These are phyloP conservation scores for Diaporthe citri DNA, from an alignment of 2,329 filamentous ascomycete species.

Conservation along the genomic window DNA sequence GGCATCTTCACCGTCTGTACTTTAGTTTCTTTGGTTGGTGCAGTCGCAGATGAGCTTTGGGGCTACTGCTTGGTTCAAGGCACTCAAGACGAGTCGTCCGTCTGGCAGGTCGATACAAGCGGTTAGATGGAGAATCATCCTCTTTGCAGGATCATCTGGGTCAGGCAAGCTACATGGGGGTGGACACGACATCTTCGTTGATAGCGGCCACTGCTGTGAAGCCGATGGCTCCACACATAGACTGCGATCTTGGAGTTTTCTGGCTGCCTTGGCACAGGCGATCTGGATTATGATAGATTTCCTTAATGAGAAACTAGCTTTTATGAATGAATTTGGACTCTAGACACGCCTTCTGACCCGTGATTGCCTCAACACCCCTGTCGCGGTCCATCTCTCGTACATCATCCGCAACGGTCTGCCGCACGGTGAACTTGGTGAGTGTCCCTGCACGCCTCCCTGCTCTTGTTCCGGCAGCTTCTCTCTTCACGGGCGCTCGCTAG, in stretches of 20 bases:
- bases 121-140: conserved; percentile 6
- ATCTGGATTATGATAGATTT: conserved; percentile 42
- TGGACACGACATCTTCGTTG: conserved; percentile 22
- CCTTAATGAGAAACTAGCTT: conserved; percentile 38
- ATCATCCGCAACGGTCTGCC: no score
- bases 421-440: no score
- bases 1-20: conserved; percentile 54
- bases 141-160: conserved; percentile 30
- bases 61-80: conserved; percentile 14
- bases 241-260: conserved; percentile 41
- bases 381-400: no score
- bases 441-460: neutral
- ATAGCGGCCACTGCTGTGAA: conserved; percentile 19
- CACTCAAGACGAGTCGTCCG: neutral
- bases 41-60: conserved; percentile 1
- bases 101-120: conserved; percentile 7
- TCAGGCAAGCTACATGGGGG: conserved; percentile 16
- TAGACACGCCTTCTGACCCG: neutral
- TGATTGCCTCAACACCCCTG: neutral
- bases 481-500: neutral
- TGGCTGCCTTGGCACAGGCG: conserved; percentile 41
- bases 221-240: conserved; percentile 35
- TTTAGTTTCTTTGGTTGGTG: conserved; percentile 55
- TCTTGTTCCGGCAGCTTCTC: neutral
- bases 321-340: conserved; percentile 20